Evolutionary conservation across 1,284 basidiomycete genomes (phyloP), one percentile per base, ranked within the genome.

Genomic region (Stygiomarasmius scandens): DNA sequence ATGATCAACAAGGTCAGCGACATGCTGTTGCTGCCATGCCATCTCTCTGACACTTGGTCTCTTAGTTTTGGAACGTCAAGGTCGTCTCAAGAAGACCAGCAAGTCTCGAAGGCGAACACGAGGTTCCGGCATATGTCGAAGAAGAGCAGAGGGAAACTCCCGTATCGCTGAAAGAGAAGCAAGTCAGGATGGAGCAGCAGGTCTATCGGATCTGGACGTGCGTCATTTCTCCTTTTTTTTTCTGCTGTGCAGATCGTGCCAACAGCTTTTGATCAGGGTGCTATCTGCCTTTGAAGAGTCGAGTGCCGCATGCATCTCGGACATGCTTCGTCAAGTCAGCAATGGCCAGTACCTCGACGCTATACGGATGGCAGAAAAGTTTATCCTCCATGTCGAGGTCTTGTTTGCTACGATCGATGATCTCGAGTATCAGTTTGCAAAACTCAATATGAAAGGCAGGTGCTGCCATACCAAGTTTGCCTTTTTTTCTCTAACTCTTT

Each of bases 201-300:
- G 96, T 99, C 10, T 96, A 96, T 76, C 90, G 96, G 55, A 98
- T 99, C 67, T 99, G 96, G 96, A 98, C 96, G 81, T 92, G 69
- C 68, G 84, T 77, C 58, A n/a, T n/a, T n/a, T 59, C 61, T 48
- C 54, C 43, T 41, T 34, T 53, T 41, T 59, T 29, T 57, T 34
- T 59, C 44, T 59, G 46, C 14, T 55, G 19, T 51, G 32, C 59
- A 56, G 24, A 54, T 46, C 25, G 34, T 55, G 48, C 32, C 25
- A 58, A 49, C 14, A 5, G 23, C 52, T 22, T n/a, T 57, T 10
- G 43, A 34, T 19, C 62, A 92, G 89, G 49, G 95, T 99, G 29
- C 82, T 99, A 29, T 98, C 95, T 19, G 94, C 96, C 2, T 99
- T 98, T 66, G 96, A 99, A 72, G 96, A 99, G 76, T 96, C 94